phyloP scores from a whole-genome alignment of 495 filamentous ascomycete species.

The Bathelium albidoporum region DNA sequence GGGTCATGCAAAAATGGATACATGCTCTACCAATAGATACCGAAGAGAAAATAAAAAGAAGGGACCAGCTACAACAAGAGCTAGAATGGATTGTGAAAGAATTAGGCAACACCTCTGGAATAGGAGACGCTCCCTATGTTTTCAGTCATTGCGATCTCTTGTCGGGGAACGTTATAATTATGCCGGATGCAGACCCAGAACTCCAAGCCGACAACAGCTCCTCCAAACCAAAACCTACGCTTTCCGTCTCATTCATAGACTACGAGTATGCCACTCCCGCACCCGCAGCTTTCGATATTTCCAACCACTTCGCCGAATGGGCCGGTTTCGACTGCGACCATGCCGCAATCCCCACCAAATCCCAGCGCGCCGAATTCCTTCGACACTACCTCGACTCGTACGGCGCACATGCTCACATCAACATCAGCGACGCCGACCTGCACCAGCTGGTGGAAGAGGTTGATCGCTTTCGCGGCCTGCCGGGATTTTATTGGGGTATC shows the following conservation, averaged over 20 bases:
- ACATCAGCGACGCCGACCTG: conserved; percentile 45
- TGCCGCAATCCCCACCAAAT: conserved; percentile 65
- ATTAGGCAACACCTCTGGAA: conserved; percentile 60
- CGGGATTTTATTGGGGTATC: conserved; percentile 86
- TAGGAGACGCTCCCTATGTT: conserved; percentile 67
- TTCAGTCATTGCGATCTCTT: conserved; percentile 95
- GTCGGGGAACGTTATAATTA: conserved; percentile 85
- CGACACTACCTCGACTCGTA: conserved; percentile 64
- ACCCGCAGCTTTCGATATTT: conserved; percentile 92
- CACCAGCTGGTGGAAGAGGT: conserved; percentile 64
- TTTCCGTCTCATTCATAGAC: conserved; percentile 80
- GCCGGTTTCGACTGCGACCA: conserved; percentile 93
- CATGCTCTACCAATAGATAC: conserved; percentile 66
- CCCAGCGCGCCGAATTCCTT: conserved; percentile 72
- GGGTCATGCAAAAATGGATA: conserved; percentile 92
- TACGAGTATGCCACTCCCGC: conserved; percentile 88
- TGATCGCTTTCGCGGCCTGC: conserved; percentile 77
- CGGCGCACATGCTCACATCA: conserved; percentile 29
- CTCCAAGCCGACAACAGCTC: conserved; percentile 17
- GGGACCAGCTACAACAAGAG: conserved; percentile 61
- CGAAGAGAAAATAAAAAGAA: conserved; percentile 53
- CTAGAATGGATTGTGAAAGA: conserved; percentile 56
- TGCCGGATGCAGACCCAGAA: conserved; percentile 16
- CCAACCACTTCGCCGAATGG: conserved; percentile 99
- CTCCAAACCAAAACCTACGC: conserved; percentile 21